phyloP scores from a whole-genome alignment of 441 rosid genomes.

The Raphanus hybrid region DNA sequence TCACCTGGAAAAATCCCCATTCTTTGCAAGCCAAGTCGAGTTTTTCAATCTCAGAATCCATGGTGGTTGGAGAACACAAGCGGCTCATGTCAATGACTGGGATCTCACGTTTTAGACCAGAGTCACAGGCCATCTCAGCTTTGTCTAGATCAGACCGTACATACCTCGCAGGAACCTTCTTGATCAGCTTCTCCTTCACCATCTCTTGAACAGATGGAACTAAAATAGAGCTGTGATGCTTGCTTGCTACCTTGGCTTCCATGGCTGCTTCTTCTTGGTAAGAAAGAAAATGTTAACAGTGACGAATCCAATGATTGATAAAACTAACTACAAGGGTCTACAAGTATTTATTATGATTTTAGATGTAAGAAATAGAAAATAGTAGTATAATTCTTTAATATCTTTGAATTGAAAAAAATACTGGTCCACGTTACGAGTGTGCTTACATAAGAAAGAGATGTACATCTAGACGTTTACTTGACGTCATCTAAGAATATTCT shows the following conservation, averaged over 20 bases:
- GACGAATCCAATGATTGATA: not conserved
- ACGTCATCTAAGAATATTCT: not conserved
- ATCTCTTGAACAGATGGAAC: conserved; percentile 37
- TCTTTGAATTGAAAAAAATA: conserved; percentile 1
- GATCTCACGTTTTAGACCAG: not conserved
- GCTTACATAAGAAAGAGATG: not conserved
- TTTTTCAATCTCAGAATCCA: conserved; percentile 37
- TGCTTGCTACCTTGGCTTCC: conserved; percentile 8
- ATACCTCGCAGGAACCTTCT: conserved; percentile 31
- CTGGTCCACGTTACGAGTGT: conserved; percentile 2
- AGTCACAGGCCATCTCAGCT: not conserved
- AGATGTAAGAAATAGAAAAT: not conserved
- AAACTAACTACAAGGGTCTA: not conserved
- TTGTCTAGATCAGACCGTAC: conserved; percentile 28
- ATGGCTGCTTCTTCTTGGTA: conserved; percentile 3
- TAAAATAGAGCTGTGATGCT: conserved; percentile 17
- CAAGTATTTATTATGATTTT: not conserved
- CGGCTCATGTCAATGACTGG: conserved; percentile 28
- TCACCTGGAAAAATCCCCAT: conserved; percentile 69
- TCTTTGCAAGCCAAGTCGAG: conserved; percentile 57
- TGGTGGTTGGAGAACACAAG: conserved; percentile 17
- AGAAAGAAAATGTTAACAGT: not conserved
- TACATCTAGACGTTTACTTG: not conserved
- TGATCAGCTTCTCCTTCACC: conserved; percentile 26
- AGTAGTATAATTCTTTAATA: not conserved